A percentile compares a stretch with the other conserved stretches of the same genome.
phyloP scores from a whole-genome alignment of 2,329 filamentous ascomycete genomes.

The Gremmenia infestans region DNA sequence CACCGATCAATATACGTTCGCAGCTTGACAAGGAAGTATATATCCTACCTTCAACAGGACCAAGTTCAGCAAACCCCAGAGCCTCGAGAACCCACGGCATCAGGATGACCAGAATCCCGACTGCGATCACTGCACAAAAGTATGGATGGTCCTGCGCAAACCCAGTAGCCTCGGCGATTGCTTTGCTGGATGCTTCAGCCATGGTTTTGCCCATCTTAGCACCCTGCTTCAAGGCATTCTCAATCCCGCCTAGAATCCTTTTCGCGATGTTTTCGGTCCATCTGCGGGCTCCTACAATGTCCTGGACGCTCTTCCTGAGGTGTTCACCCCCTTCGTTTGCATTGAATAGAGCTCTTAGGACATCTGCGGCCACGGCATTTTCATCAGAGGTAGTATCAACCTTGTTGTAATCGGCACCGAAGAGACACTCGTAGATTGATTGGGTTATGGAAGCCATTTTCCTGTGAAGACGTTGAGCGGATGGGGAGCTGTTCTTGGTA shows the following conservation, averaged over 20 bases:
- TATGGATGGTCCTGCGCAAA: neutral
- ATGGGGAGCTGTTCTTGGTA: no score
- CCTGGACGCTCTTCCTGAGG: neutral
- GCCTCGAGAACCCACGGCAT: conserved; percentile 1
- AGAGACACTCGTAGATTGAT: neutral
- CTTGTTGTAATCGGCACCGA: neutral
- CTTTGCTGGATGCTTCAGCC: neutral
- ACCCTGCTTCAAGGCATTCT: neutral
- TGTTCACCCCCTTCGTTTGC: neutral
- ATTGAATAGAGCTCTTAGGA: neutral
- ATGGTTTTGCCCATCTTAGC: neutral
- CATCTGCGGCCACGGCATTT: neutral
- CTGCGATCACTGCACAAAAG: neutral
- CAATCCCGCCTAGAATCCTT: neutral
- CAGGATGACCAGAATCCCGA: neutral
- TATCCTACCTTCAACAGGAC: neutral
- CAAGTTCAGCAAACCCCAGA: conserved; percentile 1
- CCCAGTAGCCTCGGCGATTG: neutral
- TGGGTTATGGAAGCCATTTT: neutral
- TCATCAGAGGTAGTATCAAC: neutral
- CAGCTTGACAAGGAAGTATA: neutral
- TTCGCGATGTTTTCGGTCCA: neutral
- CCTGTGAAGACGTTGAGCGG: neutral
- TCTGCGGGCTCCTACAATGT: neutral
- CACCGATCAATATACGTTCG: neutral